A percentile compares a stretch with the other conserved stretches of the same genome.
phyloP scores from a whole-genome alignment of 306 rosid genomes.

The Pyrus betulifolia region DNA sequence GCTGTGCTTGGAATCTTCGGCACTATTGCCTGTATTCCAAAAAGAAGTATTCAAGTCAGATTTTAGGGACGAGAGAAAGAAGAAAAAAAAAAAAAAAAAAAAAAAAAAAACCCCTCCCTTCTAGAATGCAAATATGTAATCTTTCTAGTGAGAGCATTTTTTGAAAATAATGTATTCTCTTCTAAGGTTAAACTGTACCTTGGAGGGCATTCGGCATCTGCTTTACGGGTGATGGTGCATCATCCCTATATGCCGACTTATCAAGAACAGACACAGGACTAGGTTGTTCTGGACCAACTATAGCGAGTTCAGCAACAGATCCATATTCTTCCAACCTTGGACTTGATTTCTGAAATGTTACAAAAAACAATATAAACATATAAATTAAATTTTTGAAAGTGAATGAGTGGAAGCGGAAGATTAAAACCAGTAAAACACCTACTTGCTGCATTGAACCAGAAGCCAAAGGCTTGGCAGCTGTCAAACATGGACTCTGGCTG shows the following conservation, averaged over 20 bases:
- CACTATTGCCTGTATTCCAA: conserved; percentile 35
- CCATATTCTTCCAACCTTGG: conserved; percentile 45
- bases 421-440: conserved; percentile 8
- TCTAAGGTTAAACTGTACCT: conserved; percentile 39
- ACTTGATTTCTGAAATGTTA: conserved; percentile 43
- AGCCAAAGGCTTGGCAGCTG: conserved; percentile 32
- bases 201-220: conserved; percentile 36
- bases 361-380: neutral
- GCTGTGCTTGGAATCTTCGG: conserved; percentile 32
- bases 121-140: neutral
- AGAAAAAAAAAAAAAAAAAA: no score
- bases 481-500: conserved; percentile 38
- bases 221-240: conserved; percentile 47
- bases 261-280: conserved; percentile 88
- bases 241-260: conserved; percentile 51
- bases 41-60: conserved; percentile 15
- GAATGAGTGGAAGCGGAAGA: conserved; percentile 14
- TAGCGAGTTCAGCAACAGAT: conserved; percentile 42
- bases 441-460: conserved; percentile 53
- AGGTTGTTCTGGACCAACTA: conserved; percentile 51
- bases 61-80: neutral
- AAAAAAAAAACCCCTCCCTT: no score
- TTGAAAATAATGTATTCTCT: neutral
- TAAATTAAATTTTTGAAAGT: neutral
- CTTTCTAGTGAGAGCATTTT: neutral